Conservation (phyloP, 192 early-diverging fungal genomes). For the Coemansia asiatica region DNA sequence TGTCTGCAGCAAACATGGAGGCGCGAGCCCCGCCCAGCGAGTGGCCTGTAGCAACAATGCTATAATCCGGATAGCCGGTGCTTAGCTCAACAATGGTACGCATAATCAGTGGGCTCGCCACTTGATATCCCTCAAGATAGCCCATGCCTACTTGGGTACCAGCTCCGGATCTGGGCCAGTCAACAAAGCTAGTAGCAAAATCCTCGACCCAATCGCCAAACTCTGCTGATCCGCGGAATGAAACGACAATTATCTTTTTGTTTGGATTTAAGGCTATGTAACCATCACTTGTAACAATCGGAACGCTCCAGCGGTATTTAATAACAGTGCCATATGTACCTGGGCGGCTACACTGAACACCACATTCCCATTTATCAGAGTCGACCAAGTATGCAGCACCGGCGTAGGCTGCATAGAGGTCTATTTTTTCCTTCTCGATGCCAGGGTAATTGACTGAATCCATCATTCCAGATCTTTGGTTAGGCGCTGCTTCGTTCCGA, state of each 20-base stretch:
- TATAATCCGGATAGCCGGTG: conserved; percentile 28
- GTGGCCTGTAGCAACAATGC: conserved; percentile 36
- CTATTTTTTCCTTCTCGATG: conserved; percentile 5
- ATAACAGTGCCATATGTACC: conserved; percentile 29
- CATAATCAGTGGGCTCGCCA: conserved; percentile 14
- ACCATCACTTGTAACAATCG: conserved; percentile 23
- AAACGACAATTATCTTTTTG: conserved; percentile 23
- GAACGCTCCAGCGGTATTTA: conserved; percentile 23
- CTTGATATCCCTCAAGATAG: conserved; percentile 29
- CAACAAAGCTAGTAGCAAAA: not conserved
- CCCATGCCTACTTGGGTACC: conserved; percentile 33
- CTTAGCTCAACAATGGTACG: conserved; percentile 12
- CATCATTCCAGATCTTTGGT: not conserved
- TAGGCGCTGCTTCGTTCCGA: not conserved
- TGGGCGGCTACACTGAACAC: conserved; percentile 25
- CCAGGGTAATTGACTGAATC: not conserved
- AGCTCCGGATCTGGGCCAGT: conserved; percentile 18
- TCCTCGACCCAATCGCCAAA: conserved; percentile 24
- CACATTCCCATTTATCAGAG: conserved; percentile 22
- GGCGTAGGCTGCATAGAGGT: conserved; percentile 35
- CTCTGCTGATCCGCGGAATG: conserved; percentile 30
- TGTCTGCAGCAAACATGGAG: conserved; percentile 36
- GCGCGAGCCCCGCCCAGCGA: conserved; percentile 51
- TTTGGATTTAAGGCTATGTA: conserved; percentile 30
- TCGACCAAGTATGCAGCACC: conserved; percentile 25